These are phyloP conservation scores for Verticillium albo-atrum DNA, from an alignment of 2,329 filamentous ascomycete genomes.

Conservation along the genomic window DNA sequence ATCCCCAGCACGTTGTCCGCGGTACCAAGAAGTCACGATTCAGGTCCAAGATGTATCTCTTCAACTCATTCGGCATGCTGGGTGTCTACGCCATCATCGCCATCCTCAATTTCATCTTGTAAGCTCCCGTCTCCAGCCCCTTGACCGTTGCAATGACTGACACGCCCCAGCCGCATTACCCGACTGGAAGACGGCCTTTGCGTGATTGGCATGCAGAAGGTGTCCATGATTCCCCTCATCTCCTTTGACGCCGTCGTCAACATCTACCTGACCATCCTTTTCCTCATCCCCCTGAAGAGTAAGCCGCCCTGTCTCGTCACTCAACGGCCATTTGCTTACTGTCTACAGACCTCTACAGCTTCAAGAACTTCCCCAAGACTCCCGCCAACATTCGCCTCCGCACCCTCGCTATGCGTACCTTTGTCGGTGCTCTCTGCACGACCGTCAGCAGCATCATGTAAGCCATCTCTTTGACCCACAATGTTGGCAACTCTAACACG, in stretches of 20 bases:
- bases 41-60: slow-evolving; percentile 53
- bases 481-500: not conserved
- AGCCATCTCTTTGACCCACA: slow-evolving; percentile 14
- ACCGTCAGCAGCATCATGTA: slow-evolving; percentile 54
- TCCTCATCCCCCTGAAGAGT: slow-evolving; percentile 56
- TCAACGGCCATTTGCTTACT: not conserved
- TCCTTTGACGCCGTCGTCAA: slow-evolving; percentile 57
- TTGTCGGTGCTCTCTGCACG: slow-evolving; percentile 54
- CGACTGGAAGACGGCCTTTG: slow-evolving; percentile 51
- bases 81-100: slow-evolving; percentile 42
- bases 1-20: slow-evolving; percentile 50
- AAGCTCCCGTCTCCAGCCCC: slow-evolving; percentile 17
- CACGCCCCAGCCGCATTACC: slow-evolving; percentile 45
- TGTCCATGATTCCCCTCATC: slow-evolving; percentile 58
- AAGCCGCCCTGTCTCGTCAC: slow-evolving; percentile 15
- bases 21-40: slow-evolving; percentile 45
- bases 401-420: slow-evolving; percentile 51
- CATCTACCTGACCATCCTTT: slow-evolving; percentile 59
- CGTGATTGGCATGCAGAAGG: slow-evolving; percentile 56
- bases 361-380: slow-evolving; percentile 39
- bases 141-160: not conserved
- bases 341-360: slow-evolving; percentile 47
- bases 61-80: slow-evolving; percentile 56
- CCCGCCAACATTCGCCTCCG: slow-evolving; percentile 38
- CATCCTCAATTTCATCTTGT: slow-evolving; percentile 58